phyloP scores from a whole-genome alignment of 352 stramenopile species.

The Poterioochromonas sp. region DNA sequence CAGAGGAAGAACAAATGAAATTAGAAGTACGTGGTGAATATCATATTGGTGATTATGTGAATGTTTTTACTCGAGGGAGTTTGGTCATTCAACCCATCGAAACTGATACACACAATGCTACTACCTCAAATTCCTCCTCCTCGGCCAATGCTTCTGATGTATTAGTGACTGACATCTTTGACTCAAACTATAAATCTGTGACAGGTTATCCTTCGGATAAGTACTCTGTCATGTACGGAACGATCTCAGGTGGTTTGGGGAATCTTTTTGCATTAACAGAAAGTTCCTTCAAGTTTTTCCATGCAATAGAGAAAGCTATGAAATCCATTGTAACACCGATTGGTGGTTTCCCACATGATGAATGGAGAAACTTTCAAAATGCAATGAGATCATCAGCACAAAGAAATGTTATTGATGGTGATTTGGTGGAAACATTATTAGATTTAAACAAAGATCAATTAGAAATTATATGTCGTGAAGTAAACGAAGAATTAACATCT shows the following conservation, averaged over 20 bases:
- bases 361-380: slow-evolving; percentile 81
- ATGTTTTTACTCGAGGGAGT: slow-evolving; percentile 75
- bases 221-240: slow-evolving; percentile 73
- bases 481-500: slow-evolving; percentile 58
- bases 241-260: slow-evolving; percentile 80
- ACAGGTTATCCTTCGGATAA: background rate
- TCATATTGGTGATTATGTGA: slow-evolving; percentile 86
- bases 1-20: slow-evolving; percentile 75
- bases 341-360: slow-evolving; percentile 76
- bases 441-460: slow-evolving; percentile 70
- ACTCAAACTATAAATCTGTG: background rate
- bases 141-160: background rate
- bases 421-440: slow-evolving; percentile 80
- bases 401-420: slow-evolving; percentile 81
- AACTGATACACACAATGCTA: slow-evolving; percentile 16
- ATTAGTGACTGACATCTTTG: slow-evolving; percentile 11
- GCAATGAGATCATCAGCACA: slow-evolving; percentile 50
- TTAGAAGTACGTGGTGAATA: slow-evolving; percentile 82
- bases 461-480: slow-evolving; percentile 63
- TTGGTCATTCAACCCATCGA: slow-evolving; percentile 52
- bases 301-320: slow-evolving; percentile 67
- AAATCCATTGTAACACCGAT: slow-evolving; percentile 73
- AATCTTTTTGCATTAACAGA: slow-evolving; percentile 70
- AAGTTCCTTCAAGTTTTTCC: slow-evolving; percentile 69
- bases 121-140: background rate